Percentiles rank a stretch among this genome's conserved stretches.
Evolutionary conservation across 495 filamentous ascomycete species (phyloP).

Genomic region (Geoglossum glabrum): DNA sequence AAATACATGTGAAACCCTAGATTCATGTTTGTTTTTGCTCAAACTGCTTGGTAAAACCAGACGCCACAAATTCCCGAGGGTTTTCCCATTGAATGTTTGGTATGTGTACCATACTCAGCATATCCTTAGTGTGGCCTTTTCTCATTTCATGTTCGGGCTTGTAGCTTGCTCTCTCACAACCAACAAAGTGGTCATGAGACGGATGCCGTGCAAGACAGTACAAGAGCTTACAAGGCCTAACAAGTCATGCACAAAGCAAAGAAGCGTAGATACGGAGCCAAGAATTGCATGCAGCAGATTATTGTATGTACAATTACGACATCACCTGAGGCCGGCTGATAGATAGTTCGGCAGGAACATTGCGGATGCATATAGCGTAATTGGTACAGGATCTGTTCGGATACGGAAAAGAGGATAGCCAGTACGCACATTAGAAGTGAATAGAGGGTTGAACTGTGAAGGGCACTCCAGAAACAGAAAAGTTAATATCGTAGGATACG

Average conservation of each 20-base stretch:
- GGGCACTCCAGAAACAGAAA: neutral
- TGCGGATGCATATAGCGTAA: neutral
- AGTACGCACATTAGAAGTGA: slow-evolving; percentile 2
- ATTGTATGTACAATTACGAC: neutral
- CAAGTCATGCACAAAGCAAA: neutral
- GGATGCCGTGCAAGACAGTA: neutral
- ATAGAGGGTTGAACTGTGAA: neutral
- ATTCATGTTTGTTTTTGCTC: no score
- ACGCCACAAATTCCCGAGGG: no score
- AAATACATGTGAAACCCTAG: no score
- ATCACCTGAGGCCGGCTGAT: neutral
- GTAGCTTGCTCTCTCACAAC: no score
- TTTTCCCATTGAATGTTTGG: no score
- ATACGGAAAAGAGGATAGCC: neutral
- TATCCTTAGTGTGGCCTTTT: no score
- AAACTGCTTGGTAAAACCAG: no score
- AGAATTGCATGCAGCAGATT: neutral
- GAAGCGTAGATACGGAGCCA: neutral
- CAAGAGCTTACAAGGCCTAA: neutral
- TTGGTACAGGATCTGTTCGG: neutral
- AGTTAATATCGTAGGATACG: neutral
- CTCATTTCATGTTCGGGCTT: no score
- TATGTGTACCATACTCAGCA: no score
- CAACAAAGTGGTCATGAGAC: neutral
- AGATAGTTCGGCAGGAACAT: neutral